Base-by-base conservation (phyloP, 768 basidiomycete species). In the Neoboletus subvelutipes region DNA sequence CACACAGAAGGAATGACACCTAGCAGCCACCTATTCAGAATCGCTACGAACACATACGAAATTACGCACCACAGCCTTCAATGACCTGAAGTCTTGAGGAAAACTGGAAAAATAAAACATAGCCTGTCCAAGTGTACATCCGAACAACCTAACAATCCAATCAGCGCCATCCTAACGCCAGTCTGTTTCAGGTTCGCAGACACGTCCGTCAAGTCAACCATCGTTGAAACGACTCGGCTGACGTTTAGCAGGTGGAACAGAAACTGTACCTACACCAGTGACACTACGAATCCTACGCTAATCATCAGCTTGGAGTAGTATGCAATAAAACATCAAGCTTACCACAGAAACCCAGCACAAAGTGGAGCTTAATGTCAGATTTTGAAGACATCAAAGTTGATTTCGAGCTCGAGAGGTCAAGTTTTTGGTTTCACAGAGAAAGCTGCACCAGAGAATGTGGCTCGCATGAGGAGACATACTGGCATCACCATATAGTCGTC, bases 121-220 rank as follows among this genome's bases (percentile, higher is more conserved):
- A n/a, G 39, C 50, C 43, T 58, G 61, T 1, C 60, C 61, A 1
- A 63, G 8, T 15, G 52, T 54, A 22, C 61, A 63, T 3, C 60
- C 61, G 12, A 50, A 57, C 18, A 62, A 33, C 55, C 60, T 62
- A 18, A n/a, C 3, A 0, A 20, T n/a, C 12, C 17, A 8, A 31
- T 56, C 13, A 56, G 52, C 22, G 15, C 18, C 26, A 9, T 37
- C 49, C 36, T 15, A 37, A 31, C 18, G 33, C 11, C 18, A 9
- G 18, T 48, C 24, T 9, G 12, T 26, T 28, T n/a, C 52, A 26
- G 8, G 12, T 28, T 46, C 10, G 20, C 22, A 4, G 28, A 22
- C 36, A 49, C 24, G 42, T 22, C 24, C 31, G 20, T 33, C 47
- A 17, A 22, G 2, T 11, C n/a, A 7, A 39, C 8, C 37, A 15